These are phyloP conservation scores for Atkinsonella texensis DNA, from an alignment of 2,329 filamentous ascomycete genomes.

Conservation along the genomic window DNA sequence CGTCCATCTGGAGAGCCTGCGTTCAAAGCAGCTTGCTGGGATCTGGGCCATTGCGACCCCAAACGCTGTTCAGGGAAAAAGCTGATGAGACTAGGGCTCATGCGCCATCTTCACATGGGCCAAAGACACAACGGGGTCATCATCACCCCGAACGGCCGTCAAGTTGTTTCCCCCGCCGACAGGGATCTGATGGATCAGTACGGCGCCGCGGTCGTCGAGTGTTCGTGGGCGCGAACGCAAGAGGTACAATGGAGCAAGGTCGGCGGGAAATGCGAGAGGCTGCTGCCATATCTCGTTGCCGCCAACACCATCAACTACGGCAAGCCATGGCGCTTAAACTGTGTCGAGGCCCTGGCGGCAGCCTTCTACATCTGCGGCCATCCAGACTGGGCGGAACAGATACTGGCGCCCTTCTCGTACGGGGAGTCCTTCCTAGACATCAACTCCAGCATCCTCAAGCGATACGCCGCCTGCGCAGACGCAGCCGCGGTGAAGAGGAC, in stretches of 20 bases:
- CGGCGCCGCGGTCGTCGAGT: constrained; percentile 92
- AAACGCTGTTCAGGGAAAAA: constrained; percentile 94
- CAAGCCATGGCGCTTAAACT: constrained; percentile 88
- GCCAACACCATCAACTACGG: constrained; percentile 98
- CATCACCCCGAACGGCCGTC: constrained; percentile 89
- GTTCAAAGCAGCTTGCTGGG: constrained; percentile 96
- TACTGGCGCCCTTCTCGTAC: constrained; percentile 78
- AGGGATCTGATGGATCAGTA: constrained; percentile 69
- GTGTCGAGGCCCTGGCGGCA: constrained; percentile 85
- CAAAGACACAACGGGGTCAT: constrained; percentile 88
- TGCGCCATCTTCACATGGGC: constrained; percentile 84
- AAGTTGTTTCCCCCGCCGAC: constrained; percentile 73
- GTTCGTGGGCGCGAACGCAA: constrained; percentile 84
- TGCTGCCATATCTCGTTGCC: constrained; percentile 89
- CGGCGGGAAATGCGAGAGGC: constrained; percentile 81
- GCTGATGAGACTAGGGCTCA: constrained; percentile 81
- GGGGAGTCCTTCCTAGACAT: constrained; percentile 83
- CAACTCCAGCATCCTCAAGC: constrained; percentile 68
- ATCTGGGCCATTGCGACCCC: constrained; percentile 92
- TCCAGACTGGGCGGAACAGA: constrained; percentile 75
- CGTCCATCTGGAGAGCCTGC: constrained; percentile 27
- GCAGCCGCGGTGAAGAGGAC: constrained; percentile 74
- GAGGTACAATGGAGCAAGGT: constrained; percentile 89
- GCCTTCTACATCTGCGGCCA: constrained; percentile 91
- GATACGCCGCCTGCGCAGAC: constrained; percentile 72